Conservation (phyloP, 129 eudicot species). For the Ambrosia artemisiifolia region DNA sequence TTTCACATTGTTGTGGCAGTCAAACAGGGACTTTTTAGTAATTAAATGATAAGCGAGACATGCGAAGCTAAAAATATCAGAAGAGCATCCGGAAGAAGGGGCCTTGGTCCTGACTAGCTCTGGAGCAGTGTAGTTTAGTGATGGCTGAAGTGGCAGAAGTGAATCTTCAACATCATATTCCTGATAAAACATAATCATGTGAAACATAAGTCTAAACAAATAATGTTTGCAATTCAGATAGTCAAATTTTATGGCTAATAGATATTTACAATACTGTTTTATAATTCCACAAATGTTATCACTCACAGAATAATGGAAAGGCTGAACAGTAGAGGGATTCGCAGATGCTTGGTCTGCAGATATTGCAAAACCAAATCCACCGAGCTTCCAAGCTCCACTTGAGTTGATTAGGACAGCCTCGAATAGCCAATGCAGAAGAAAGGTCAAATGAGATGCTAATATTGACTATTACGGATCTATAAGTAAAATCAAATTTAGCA, state of each 20-base stretch:
- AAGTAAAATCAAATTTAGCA: not conserved
- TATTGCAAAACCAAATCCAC: conserved; percentile 88
- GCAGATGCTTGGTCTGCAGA: conserved; percentile 65
- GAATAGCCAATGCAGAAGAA: conserved; percentile 34
- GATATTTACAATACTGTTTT: not conserved
- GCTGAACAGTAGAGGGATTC: conserved; percentile 55
- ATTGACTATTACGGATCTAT: conserved; percentile 9
- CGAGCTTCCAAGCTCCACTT: conserved; percentile 98
- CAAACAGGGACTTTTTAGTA: conserved; percentile 86
- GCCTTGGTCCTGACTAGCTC: conserved; percentile 79
- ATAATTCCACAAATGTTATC: conserved; percentile 8
- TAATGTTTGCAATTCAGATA: conserved; percentile 2
- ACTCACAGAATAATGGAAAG: conserved; percentile 95
- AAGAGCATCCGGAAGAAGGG: conserved; percentile 62
- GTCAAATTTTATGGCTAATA: not conserved
- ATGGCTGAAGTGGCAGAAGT: conserved; percentile 87
- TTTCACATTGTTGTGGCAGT: conserved; percentile 98
- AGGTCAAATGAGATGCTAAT: conserved; percentile 3
- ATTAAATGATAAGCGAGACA: conserved; percentile 91
- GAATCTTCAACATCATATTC: conserved; percentile 99
- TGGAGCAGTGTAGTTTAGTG: conserved; percentile 93
- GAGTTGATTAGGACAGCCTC: conserved; percentile 85
- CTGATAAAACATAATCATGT: conserved; percentile 44
- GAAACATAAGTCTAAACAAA: conserved; percentile 22
- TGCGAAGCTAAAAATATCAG: conserved; percentile 92